Conservation (phyloP, 2,329 filamentous ascomycete species). For the Teratosphaeriaceae sp. region DNA sequence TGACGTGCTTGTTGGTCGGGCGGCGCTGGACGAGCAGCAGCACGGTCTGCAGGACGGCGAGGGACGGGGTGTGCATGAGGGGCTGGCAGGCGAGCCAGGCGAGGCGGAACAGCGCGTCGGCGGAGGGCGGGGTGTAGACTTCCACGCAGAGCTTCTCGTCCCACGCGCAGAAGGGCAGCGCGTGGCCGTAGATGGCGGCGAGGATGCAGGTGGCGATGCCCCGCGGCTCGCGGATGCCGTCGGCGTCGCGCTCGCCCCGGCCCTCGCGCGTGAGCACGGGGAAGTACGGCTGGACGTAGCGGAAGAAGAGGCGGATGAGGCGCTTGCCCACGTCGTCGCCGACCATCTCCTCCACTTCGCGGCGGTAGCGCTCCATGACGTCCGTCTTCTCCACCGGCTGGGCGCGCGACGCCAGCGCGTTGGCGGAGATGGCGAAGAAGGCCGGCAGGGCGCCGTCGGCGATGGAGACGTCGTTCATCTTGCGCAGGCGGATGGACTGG, state of each 20-base stretch:
- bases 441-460: slow-evolving; percentile 21
- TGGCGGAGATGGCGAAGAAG: slow-evolving; percentile 31
- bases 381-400: slow-evolving; percentile 26
- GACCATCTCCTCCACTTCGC: slow-evolving; percentile 27
- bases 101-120: slow-evolving; percentile 27
- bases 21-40: slow-evolving; percentile 28
- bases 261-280: slow-evolving; percentile 35
- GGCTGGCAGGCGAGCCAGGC: slow-evolving; percentile 27
- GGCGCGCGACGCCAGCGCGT: slow-evolving; percentile 28
- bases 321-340: slow-evolving; percentile 28
- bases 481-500: slow-evolving; percentile 26
- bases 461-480: slow-evolving; percentile 21
- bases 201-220: slow-evolving; percentile 33
- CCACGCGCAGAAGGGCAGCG: slow-evolving; percentile 39
- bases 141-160: slow-evolving; percentile 34
- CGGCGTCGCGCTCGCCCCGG: slow-evolving; percentile 24
- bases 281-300: slow-evolving; percentile 41
- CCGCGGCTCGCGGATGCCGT: slow-evolving; percentile 26
- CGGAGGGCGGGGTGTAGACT: slow-evolving; percentile 27
- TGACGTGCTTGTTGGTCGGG: slow-evolving; percentile 28
- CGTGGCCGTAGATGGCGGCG: slow-evolving; percentile 38
- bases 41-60: slow-evolving; percentile 27
- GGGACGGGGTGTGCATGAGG: slow-evolving; percentile 25
- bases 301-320: slow-evolving; percentile 35
- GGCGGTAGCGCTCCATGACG: slow-evolving; percentile 20